Conservation (phyloP, 495 filamentous ascomycete genomes). For the Mycothermus thermophilus region DNA sequence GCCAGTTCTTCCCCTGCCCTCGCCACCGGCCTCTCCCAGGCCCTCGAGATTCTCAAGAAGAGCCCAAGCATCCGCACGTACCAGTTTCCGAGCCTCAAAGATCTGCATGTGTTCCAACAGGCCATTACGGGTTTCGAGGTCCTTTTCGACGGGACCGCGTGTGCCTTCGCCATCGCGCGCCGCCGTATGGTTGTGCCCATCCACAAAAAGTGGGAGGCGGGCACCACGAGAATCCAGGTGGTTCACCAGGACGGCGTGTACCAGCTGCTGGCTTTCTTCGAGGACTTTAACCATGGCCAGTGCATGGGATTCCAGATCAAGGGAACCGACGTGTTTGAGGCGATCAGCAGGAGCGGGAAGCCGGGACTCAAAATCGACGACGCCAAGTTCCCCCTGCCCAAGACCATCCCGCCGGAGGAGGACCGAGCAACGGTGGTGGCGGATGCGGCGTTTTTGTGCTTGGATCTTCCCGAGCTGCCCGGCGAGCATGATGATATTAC, state of each 20-base stretch:
- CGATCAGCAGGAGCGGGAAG: slow-evolving; percentile 50
- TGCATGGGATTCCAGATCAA: slow-evolving; percentile 81
- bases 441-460: slow-evolving; percentile 55
- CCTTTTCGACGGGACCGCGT: slow-evolving; percentile 58
- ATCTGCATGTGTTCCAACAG: slow-evolving; percentile 62
- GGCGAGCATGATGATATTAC: slow-evolving; percentile 83
- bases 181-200: slow-evolving; percentile 78
- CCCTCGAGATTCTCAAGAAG: slow-evolving; percentile 31
- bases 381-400: slow-evolving; percentile 78
- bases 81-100: slow-evolving; percentile 38
- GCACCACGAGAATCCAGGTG: slow-evolving; percentile 59
- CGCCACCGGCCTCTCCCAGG: slow-evolving; percentile 38
- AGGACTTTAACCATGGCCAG: slow-evolving; percentile 65
- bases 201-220: slow-evolving; percentile 80
- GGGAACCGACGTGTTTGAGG: slow-evolving; percentile 65
- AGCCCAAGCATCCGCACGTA: slow-evolving; percentile 38
- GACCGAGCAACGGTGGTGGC: slow-evolving; percentile 16
- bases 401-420: slow-evolving; percentile 35
- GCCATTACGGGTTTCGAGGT: slow-evolving; percentile 67
- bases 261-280: slow-evolving; percentile 71
- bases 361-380: slow-evolving; percentile 62
- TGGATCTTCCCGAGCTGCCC: slow-evolving; percentile 77
- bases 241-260: slow-evolving; percentile 56
- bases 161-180: slow-evolving; percentile 67
- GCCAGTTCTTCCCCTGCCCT: slow-evolving; percentile 44